Percentiles rank a stretch among this genome's conserved stretches.
Conservation (phyloP, 2,329 filamentous ascomycete species). For the Cadophora sp. region DNA sequence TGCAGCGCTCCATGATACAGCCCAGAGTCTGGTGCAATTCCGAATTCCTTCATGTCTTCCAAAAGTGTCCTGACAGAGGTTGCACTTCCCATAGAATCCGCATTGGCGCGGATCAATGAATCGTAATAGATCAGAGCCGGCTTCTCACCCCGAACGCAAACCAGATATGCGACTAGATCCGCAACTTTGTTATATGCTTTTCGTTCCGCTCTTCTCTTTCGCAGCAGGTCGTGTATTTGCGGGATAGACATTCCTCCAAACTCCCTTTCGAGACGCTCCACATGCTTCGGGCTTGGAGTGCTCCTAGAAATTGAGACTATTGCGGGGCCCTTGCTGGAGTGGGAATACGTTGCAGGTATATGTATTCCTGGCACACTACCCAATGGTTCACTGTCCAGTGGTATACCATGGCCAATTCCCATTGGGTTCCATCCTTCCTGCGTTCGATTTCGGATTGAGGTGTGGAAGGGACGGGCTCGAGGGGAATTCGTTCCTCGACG, state of each 20-base stretch:
- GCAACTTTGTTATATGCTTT: constrained; percentile 50
- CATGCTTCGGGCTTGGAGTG: background rate
- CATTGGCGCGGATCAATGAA: constrained; percentile 75
- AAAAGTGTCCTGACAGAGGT: constrained; percentile 68
- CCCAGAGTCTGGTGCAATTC: constrained; percentile 67
- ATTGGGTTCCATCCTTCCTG: background rate
- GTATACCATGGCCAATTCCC: background rate
- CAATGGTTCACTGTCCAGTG: background rate
- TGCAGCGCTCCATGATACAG: constrained; percentile 77
- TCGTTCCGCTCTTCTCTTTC: constrained; percentile 47
- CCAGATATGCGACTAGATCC: constrained; percentile 62
- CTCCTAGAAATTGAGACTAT: background rate
- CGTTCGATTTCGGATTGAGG: constrained; percentile 21
- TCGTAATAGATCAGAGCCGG: constrained; percentile 72
- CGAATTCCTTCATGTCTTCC: constrained; percentile 70
- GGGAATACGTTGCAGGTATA: background rate
- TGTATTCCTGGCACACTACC: too few relatives aligned
- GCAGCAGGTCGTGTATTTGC: constrained; percentile 57
- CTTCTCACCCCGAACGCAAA: constrained; percentile 60
- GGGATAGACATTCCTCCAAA: constrained; percentile 42
- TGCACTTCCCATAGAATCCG: constrained; percentile 70
- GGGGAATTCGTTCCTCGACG: background rate
- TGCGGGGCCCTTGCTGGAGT: background rate
- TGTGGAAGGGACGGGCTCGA: constrained; percentile 32
- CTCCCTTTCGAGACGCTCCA: constrained; percentile 28